Evolutionary conservation across 208 protist species (phyloP).

Genomic region (Leishmania tarentolae): DNA sequence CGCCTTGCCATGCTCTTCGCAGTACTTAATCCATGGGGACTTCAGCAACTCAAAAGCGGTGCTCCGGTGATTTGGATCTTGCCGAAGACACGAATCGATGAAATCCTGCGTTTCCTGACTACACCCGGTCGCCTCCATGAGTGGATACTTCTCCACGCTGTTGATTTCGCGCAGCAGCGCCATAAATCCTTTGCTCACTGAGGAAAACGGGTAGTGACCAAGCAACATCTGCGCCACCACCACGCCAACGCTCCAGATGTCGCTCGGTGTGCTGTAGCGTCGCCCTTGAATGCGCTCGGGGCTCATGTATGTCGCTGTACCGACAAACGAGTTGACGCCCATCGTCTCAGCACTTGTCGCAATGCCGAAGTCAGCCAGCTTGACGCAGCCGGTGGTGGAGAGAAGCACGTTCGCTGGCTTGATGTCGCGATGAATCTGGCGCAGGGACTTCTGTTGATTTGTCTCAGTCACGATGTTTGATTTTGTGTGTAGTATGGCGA

Average conservation of each 20-base stretch:
- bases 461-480: conserved; percentile 81
- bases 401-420: conserved; percentile 90
- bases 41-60: conserved; percentile 68
- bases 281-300: conserved; percentile 85
- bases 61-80: conserved; percentile 62
- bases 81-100: conserved; percentile 65
- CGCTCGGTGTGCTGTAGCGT: conserved; percentile 76
- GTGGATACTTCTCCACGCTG: conserved; percentile 50
- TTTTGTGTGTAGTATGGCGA: conserved; percentile 87
- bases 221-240: conserved; percentile 70
- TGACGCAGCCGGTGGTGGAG: conserved; percentile 66
- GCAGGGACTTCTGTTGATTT: conserved; percentile 64
- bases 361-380: conserved; percentile 89
- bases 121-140: conserved; percentile 45
- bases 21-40: conserved; percentile 75
- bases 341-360: conserved; percentile 85
- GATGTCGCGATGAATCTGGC: conserved; percentile 90
- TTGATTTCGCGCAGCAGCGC: conserved; percentile 74
- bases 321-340: conserved; percentile 85
- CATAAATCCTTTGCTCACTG: conserved; percentile 80
- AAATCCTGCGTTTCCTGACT: conserved; percentile 73
- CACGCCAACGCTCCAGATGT: conserved; percentile 90
- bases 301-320: conserved; percentile 89
- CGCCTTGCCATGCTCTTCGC: conserved; percentile 56
- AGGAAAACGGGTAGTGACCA: conserved; percentile 72